phyloP scores from a whole-genome alignment of 2,329 filamentous ascomycete species.

The Hypoxylon sp. region DNA sequence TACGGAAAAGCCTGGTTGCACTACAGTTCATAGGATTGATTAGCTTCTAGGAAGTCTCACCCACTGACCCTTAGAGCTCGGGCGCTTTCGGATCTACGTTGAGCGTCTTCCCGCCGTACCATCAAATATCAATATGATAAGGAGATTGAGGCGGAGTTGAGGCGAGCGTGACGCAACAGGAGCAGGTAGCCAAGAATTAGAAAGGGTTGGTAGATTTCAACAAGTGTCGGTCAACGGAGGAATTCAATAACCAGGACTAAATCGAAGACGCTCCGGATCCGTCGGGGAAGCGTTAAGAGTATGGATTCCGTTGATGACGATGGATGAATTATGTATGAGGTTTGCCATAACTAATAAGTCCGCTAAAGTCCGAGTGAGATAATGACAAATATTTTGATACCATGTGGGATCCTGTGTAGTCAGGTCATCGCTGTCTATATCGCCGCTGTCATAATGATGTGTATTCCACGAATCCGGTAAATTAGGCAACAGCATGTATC shows the following conservation, averaged over 20 bases:
- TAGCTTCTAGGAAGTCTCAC: conserved; percentile 29
- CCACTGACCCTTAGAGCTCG: conserved; percentile 31
- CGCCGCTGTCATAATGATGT: conserved; percentile 23
- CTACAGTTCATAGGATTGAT: conserved; percentile 22
- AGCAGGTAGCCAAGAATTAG: conserved; percentile 13
- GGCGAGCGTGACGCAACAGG: conserved; percentile 24
- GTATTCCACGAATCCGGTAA: conserved; percentile 21
- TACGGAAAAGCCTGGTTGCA: conserved; percentile 25
- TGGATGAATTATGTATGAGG: conserved; percentile 9
- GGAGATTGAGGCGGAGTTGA: conserved; percentile 34
- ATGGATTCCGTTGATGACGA: conserved; percentile 21
- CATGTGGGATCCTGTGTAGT: conserved; percentile 6
- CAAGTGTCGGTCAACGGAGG: conserved; percentile 11
- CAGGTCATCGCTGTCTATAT: conserved; percentile 31
- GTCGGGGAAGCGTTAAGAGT: conserved; percentile 34
- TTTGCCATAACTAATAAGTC: conserved; percentile 34
- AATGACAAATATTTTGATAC: conserved; percentile 25
- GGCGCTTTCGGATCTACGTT: conserved; percentile 40
- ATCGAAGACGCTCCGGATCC: conserved; percentile 39
- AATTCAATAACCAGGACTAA: conserved; percentile 11
- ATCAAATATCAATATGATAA: conserved; percentile 30
- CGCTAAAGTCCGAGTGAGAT: conserved; percentile 42
- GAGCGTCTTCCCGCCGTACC: conserved; percentile 21
- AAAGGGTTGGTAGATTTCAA: conserved; percentile 14
- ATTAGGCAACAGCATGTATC: conserved; percentile 38